Base-by-base conservation (phyloP, 164 flowering plant genomes). In the Stephania cephalantha region DNA sequence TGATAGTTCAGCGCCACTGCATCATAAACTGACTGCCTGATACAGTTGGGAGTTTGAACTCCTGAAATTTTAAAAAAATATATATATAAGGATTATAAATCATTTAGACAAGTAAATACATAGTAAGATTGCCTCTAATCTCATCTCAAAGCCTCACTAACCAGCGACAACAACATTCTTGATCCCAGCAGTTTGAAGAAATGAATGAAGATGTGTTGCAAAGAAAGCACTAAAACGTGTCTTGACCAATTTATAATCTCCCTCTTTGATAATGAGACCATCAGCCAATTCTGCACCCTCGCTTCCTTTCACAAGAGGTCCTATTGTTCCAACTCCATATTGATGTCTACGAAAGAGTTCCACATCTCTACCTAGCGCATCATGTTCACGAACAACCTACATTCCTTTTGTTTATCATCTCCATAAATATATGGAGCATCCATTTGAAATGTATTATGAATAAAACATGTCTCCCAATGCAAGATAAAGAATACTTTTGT, bases 361-460 rank as follows among this genome's bases (percentile, higher is more conserved):
- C 11, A 90, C 98, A 79, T 96, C 98, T 87, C 99, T 87, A 75
- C 99, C 99, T 15, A 76, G 68, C 7, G 90, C 84, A 70, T 96
- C 98, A 83, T 96, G 99, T 73, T 96, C 99, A 11, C 98, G 95
- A 68, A 96, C 98, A 83, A 94, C 98, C 98, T 96, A 75, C 63
- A 68, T 68, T 75, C 42, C 42, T 35, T 35, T 35, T 35, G 42
- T 35, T 35, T 4, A 35, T 53, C 61, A 6, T 53, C 18, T 25
- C 18, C 61, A 53, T 11, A 35, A 35, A 4, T 13, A 53, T 53
- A 13, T 13, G 61, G 18, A 53, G 61, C 10, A 53, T 53, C 18
- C 18, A 13, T 53, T 53, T 8, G 18, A 53, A 13, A 53, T 4
- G 61, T 53, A 53, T 9, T 18, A 13, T 53, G 61, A 53, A 53